Percentiles rank a stretch among this genome's conserved stretches.
These are phyloP conservation scores for Metschnikowia reukaufii DNA, from an alignment of 805 yeast genomes.

Conservation along the genomic window DNA sequence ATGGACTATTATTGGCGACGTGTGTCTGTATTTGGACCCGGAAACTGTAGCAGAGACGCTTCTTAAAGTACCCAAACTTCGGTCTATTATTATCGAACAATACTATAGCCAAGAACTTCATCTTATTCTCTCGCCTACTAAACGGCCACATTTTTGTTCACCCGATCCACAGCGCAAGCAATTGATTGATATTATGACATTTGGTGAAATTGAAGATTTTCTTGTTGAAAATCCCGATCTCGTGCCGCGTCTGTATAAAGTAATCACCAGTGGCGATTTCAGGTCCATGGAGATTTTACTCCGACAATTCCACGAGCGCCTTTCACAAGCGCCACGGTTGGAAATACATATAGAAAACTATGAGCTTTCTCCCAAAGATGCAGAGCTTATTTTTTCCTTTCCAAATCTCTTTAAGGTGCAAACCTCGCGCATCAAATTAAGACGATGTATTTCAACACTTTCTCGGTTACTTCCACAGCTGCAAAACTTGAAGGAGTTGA, in stretches of 20 bases:
- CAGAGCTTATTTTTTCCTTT: slow-evolving; percentile 25
- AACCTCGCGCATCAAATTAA: slow-evolving; percentile 26
- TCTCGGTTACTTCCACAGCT: slow-evolving; percentile 11
- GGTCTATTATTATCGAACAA: slow-evolving; percentile 25
- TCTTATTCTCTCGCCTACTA: slow-evolving; percentile 32
- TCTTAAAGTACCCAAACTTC: slow-evolving; percentile 19
- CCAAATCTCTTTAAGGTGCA: slow-evolving; percentile 32
- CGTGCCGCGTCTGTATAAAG: slow-evolving; percentile 26
- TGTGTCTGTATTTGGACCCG: slow-evolving; percentile 11
- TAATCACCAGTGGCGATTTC: slow-evolving; percentile 35
- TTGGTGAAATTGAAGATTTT: slow-evolving; percentile 34
- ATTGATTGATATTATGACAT: slow-evolving; percentile 24
- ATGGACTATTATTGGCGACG: slow-evolving; percentile 14
- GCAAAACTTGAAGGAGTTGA: slow-evolving; percentile 24
- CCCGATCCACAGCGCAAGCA: slow-evolving; percentile 11
- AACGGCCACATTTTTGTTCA: slow-evolving; percentile 22
- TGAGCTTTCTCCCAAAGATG: slow-evolving; percentile 21
- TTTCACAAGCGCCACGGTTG: slow-evolving; percentile 19
- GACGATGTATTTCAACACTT: slow-evolving; percentile 4
- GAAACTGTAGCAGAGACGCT: slow-evolving; percentile 14
- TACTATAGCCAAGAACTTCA: slow-evolving; percentile 35
- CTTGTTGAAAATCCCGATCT: slow-evolving; percentile 29
- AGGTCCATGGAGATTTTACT: slow-evolving; percentile 28
- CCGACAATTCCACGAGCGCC: slow-evolving; percentile 19
- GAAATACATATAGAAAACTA: slow-evolving; percentile 32